Evolutionary conservation across 257 asterid genomes (phyloP).

Genomic region (Eucommia ulmoides): DNA sequence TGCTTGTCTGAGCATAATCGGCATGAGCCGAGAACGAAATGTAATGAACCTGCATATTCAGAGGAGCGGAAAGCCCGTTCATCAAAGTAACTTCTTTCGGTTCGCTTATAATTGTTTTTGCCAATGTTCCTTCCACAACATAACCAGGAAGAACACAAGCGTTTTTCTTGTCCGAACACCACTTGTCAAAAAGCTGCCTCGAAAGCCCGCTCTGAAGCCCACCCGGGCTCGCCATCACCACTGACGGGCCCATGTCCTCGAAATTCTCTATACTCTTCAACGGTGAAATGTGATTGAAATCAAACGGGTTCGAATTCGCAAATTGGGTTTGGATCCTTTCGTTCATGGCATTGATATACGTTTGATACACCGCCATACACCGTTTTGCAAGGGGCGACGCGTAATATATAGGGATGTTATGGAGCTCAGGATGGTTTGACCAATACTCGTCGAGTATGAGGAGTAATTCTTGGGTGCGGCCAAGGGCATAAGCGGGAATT

Average conservation of each 20-base stretch:
- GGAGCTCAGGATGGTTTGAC: slow-evolving; percentile 85
- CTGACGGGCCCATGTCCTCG: slow-evolving; percentile 79
- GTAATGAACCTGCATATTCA: slow-evolving; percentile 81
- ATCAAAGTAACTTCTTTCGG: slow-evolving; percentile 91
- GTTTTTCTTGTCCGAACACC: slow-evolving; percentile 87
- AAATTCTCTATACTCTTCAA: slow-evolving; percentile 73
- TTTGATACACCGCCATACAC: slow-evolving; percentile 94
- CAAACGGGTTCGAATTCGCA: slow-evolving; percentile 69
- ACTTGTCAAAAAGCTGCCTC: slow-evolving; percentile 84
- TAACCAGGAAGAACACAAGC: slow-evolving; percentile 88
- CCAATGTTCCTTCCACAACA: slow-evolving; percentile 78
- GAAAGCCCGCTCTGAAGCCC: slow-evolving; percentile 93
- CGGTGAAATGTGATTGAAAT: slow-evolving; percentile 82
- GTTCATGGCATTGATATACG: slow-evolving; percentile 88
- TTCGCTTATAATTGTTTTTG: slow-evolving; percentile 77
- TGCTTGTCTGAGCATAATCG: slow-evolving; percentile 84
- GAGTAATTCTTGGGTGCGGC: slow-evolving; percentile 95
- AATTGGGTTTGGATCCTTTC: slow-evolving; percentile 75
- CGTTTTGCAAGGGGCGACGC: slow-evolving; percentile 97
- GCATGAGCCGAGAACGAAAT: slow-evolving; percentile 98
- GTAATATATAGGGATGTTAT: slow-evolving; percentile 73
- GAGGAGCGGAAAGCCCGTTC: slow-evolving; percentile 83
- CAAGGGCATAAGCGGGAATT: slow-evolving; percentile 91
- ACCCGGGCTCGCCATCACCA: slow-evolving; percentile 95
- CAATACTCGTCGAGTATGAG: slow-evolving; percentile 90